Evolutionary conservation across 805 yeast genomes (phyloP), one percentile per base, ranked within the genome.

Genomic region (Monosporozyma servazzii): DNA sequence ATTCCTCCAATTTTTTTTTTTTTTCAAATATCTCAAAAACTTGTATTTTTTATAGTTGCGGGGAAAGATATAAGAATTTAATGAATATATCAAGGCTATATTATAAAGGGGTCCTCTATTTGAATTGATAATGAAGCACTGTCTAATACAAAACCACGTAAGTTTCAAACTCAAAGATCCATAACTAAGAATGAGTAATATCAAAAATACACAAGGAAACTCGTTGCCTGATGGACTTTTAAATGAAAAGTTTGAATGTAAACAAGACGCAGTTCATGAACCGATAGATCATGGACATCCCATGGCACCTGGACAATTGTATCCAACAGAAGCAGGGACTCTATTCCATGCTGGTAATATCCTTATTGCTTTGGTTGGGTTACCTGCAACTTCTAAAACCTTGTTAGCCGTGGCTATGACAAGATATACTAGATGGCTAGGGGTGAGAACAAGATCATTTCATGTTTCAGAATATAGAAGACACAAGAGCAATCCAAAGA

Each of bases 321-420:
- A 91, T 66, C 83, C 95, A 11, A 91, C 98, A 0, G 96, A 88
- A 52, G 81, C 90, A 0, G 99, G 99, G 0, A 78, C 88, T 56
- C 74, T 93, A 60, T 93, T 88, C 71, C 98, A 93, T 62, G 98
- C 99, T 4, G 99, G 99, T 3, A 86, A 88, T 60, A 81, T 93
- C 44, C 81, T 95, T 59, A 84, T 93, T 49, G 88, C 86, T 3
- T 75, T 93, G 58, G 91, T 87, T 4, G 99, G 99, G 0, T 74
- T 90, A 53, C 98, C 99, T 2, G 98, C 96, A 1, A 77, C 98
- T 47, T 97, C 98, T 2, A 93, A 93, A 66, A 93, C 99, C 1
- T 88, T 89, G 65, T 74, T 91, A 48, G 85, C 96, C 5, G 97
- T 91, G 40, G 84, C 96, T 13, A 75, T 93, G 56, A 88, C 96